Evolutionary conservation across 352 stramenopile genomes (phyloP), one percentile per base, ranked within the genome.

Genomic region (Phytopythium montanum): DNA sequence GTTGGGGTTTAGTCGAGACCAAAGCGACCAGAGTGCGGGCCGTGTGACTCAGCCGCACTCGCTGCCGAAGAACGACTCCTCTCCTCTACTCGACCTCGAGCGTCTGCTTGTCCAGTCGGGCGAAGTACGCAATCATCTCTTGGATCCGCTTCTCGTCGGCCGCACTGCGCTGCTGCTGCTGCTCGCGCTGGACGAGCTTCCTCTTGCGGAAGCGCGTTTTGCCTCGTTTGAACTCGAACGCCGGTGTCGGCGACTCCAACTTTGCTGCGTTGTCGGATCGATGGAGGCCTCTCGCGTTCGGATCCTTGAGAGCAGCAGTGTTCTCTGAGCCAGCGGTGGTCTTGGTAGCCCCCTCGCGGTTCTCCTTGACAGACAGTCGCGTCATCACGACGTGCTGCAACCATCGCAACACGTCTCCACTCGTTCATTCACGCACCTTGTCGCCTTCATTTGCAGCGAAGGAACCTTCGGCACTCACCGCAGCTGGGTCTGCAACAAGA

Each of bases 81-180:
- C 33, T 53, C 18, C 25, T n/a, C 48, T 52, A 83, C 28, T 60
- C 64, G 33, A 76, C 85, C 33, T 70, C 68, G 34, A 92, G 64
- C 26, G 68, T 66, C 63, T 89, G 60, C n/a, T 72, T 54, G 50
- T 92, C 82, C 36, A 92, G 65, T 16, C 55, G 69, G 18, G 76
- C 75, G 58, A 89, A 92, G 53, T 88, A 92, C 25, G 64, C 64
- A 19, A 87, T 69, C 28, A 92, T 58, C 16, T 85, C 79, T 19
- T 75, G 65, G 49, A 90, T 76, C 12, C 71, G 72, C n/a, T 79
- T 75, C n/a, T 65, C 54, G 36, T 79, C 61, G 9, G 83, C 59
- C n/a, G 76, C 56, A 19, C 56, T 55, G 26, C 67, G 65, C 18
- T 60, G 59, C 51, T 80, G 31, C 44, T 74, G 64, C 19, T 58